Percentiles rank a stretch among this genome's conserved stretches.
These are phyloP conservation scores for Lasiosphaeris hirsuta DNA, from an alignment of 495 filamentous ascomycete genomes.

Conservation along the genomic window DNA sequence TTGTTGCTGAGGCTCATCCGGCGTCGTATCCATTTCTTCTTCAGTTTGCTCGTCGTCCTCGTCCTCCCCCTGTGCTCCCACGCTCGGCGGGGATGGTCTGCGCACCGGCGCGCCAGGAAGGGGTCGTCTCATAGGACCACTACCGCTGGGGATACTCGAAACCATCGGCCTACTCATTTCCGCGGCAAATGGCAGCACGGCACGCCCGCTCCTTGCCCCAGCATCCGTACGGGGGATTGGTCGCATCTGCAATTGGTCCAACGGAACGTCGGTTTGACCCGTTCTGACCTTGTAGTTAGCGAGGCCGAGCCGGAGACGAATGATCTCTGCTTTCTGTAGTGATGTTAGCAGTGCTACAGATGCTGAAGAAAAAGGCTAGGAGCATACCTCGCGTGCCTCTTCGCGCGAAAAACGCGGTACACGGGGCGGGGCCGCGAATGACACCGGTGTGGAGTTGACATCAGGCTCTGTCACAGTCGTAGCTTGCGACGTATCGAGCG, in stretches of 20 bases:
- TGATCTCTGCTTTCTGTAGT: slow-evolving; percentile 45
- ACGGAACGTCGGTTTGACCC: slow-evolving; percentile 47
- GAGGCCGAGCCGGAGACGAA: slow-evolving; percentile 49
- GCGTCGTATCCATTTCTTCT: neutral
- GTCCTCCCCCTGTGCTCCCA: neutral
- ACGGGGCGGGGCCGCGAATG: neutral
- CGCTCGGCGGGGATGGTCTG: neutral
- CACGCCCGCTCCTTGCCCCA: neutral
- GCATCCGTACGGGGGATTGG: slow-evolving; percentile 14
- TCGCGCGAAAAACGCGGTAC: slow-evolving; percentile 34
- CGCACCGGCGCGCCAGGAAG: slow-evolving; percentile 6
- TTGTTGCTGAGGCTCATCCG: neutral
- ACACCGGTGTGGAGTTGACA: slow-evolving; percentile 12
- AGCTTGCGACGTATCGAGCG: slow-evolving; percentile 33
- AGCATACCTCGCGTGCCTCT: slow-evolving; percentile 39
- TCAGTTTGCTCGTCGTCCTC: neutral
- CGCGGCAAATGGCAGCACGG: neutral
- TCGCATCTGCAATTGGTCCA: slow-evolving; percentile 38
- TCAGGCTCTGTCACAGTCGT: slow-evolving; percentile 42
- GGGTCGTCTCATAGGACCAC: neutral
- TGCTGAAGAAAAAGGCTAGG: neutral
- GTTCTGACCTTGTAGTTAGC: slow-evolving; percentile 54
- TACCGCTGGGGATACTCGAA: too few relatives aligned
- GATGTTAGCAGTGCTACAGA: neutral
- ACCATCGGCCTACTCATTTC: too few relatives aligned